phyloP scores from a whole-genome alignment of 177 flowering plant species.

The Vitis hybrid region DNA sequence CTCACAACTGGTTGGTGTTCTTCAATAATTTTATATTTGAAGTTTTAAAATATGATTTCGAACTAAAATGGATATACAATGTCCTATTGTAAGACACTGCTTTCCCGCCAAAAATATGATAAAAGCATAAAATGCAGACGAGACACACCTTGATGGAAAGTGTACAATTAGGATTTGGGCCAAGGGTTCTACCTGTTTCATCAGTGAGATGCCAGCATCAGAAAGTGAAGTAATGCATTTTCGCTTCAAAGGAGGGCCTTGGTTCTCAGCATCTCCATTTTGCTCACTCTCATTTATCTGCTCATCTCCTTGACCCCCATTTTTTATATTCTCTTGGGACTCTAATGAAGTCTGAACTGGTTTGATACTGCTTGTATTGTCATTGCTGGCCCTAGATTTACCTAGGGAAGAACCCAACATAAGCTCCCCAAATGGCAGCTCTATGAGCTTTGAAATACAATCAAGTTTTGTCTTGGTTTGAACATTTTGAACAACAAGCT shows the following conservation, averaged over 20 bases:
- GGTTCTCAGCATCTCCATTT: slow-evolving; percentile 31
- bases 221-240: slow-evolving; percentile 37
- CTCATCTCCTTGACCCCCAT: slow-evolving; percentile 26
- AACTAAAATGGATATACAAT: too few relatives aligned
- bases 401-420: slow-evolving; percentile 40
- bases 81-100: background rate
- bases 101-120: background rate
- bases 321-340: slow-evolving; percentile 23
- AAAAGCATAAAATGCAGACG: background rate
- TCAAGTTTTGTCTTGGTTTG: slow-evolving; percentile 70
- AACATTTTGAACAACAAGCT: slow-evolving; percentile 68
- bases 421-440: slow-evolving; percentile 83
- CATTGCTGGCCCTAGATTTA: slow-evolving; percentile 18
- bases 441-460: slow-evolving; percentile 75
- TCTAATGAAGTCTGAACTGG: slow-evolving; percentile 30
- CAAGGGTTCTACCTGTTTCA: slow-evolving; percentile 67
- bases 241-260: slow-evolving; percentile 57
- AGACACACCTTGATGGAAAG: background rate
- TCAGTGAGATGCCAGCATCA: slow-evolving; percentile 53
- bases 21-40: background rate
- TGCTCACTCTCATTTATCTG: slow-evolving; percentile 25
- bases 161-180: background rate
- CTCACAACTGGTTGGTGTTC: background rate
- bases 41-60: background rate
- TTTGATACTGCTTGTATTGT: slow-evolving; percentile 16